These are phyloP conservation scores for Tremella mesenterica DNA, from an alignment of 768 basidiomycete genomes.

Conservation along the genomic window DNA sequence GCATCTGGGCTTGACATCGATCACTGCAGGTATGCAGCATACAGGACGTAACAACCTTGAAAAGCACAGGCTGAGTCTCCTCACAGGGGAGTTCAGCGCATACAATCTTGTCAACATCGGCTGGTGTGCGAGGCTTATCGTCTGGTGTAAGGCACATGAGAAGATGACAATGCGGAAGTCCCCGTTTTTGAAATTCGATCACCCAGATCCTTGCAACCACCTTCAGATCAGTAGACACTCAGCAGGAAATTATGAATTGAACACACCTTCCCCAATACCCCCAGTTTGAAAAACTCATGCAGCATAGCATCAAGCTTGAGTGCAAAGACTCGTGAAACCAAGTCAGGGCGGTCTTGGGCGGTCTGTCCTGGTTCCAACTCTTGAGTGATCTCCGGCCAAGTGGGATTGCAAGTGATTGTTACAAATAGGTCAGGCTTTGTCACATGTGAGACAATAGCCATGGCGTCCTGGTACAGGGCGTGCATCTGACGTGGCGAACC, in stretches of 20 bases:
- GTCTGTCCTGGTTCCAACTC: neutral
- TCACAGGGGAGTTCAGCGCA: neutral
- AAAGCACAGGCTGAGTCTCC: conserved; percentile 45
- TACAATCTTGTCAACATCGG: neutral
- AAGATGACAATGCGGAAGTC: conserved; percentile 54
- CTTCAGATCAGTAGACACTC: no score
- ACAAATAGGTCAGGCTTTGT: conserved; percentile 16
- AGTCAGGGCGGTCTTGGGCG: neutral
- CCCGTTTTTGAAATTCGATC: conserved; percentile 56
- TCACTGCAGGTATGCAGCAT: conserved; percentile 54
- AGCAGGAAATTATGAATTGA: no score
- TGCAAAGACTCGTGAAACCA: neutral
- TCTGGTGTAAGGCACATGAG: conserved; percentile 46
- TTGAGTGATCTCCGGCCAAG: conserved; percentile 13
- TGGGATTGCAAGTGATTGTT: conserved; percentile 15
- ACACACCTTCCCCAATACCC: conserved; percentile 45
- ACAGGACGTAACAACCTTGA: conserved; percentile 45
- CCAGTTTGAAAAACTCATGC: neutral
- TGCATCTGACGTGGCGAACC: conserved; percentile 12
- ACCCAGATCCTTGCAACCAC: conserved; percentile 50
- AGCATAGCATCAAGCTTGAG: neutral
- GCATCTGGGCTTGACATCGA: conserved; percentile 36
- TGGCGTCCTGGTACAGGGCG: conserved; percentile 19
- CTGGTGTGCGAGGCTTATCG: neutral
- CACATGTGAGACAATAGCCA: conserved; percentile 14